A percentile compares a stretch with the other conserved stretches of the same genome.
phyloP scores from a whole-genome alignment of 768 basidiomycete genomes.

The Royoungia palumana region DNA sequence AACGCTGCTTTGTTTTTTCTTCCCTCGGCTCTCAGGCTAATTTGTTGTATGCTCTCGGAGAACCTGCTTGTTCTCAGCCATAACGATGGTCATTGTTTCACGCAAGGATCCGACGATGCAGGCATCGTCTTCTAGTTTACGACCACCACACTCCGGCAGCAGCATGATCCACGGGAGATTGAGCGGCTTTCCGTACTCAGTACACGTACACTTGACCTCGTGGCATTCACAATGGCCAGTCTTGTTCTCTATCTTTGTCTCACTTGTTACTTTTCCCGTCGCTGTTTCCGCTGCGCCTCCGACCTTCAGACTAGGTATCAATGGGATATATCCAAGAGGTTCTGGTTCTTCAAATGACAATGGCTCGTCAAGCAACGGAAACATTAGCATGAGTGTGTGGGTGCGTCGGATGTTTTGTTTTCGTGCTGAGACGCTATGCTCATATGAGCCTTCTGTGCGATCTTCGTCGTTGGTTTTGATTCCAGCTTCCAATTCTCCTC shows the following conservation, averaged over 20 bases:
- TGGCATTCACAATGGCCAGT: background rate
- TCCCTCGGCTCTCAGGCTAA: background rate
- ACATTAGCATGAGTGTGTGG: conserved; percentile 23
- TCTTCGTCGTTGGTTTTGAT: too few species aligned
- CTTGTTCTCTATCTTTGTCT: conserved; percentile 1
- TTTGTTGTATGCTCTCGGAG: background rate
- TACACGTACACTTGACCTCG: background rate
- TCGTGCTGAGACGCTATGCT: background rate
- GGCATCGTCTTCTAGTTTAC: background rate
- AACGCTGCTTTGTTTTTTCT: background rate
- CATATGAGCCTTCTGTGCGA: background rate
- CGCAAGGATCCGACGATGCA: background rate
- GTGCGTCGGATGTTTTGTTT: conserved; percentile 15
- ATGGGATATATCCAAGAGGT: background rate
- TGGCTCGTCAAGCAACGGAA: background rate
- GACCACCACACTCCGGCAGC: conserved; percentile 8
- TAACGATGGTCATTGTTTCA: background rate
- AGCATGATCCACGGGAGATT: background rate
- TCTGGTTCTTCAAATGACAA: background rate
- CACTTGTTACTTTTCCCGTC: background rate
- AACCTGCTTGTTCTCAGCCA: too few species aligned
- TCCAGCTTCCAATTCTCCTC: conserved; percentile 29
- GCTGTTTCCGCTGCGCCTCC: conserved; percentile 10
- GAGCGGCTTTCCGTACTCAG: background rate
- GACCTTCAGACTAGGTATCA: background rate